phyloP scores from a whole-genome alignment of 2,329 filamentous ascomycete genomes.

The Diaporthe ampelina region DNA sequence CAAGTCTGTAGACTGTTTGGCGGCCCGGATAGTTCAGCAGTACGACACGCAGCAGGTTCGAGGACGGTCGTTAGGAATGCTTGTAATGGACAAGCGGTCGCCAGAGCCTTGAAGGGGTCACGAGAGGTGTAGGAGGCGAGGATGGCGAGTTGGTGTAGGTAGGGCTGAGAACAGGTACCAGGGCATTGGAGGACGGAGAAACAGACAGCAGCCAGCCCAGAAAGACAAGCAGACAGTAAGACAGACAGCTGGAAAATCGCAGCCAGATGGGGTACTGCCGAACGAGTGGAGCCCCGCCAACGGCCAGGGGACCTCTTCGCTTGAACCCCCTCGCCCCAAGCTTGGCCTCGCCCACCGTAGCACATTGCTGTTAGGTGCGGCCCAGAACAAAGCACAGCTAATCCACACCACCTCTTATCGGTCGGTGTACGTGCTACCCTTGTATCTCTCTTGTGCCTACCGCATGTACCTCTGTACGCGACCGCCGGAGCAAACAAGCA shows the following conservation, averaged over 20 bases:
- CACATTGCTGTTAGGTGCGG: background rate
- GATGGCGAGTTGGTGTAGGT: conserved; percentile 44
- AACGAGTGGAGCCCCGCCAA: conserved; percentile 35
- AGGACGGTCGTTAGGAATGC: background rate
- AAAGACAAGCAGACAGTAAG: conserved; percentile 15
- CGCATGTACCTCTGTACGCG: background rate
- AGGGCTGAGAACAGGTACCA: conserved; percentile 44
- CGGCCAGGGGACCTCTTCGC: conserved; percentile 26
- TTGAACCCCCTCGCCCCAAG: background rate
- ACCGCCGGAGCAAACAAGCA: background rate
- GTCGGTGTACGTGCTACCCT: background rate
- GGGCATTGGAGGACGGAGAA: conserved; percentile 33
- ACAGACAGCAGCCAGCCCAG: conserved; percentile 2
- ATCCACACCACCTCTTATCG: conserved; percentile 12
- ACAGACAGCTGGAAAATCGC: conserved; percentile 41
- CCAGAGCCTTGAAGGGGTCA: conserved; percentile 39
- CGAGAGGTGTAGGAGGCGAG: conserved; percentile 34
- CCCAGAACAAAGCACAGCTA: conserved; percentile 15
- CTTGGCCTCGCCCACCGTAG: conserved; percentile 7
- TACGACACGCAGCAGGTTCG: conserved; percentile 13
- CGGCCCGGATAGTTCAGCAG: conserved; percentile 4
- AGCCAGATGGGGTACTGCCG: conserved; percentile 35
- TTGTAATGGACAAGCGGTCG: conserved; percentile 8
- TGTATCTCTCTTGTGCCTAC: background rate
- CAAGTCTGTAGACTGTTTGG: conserved; percentile 9